Base-by-base conservation (phyloP, 2,329 filamentous ascomycete genomes). In the Phyllosticta capitalensis region DNA sequence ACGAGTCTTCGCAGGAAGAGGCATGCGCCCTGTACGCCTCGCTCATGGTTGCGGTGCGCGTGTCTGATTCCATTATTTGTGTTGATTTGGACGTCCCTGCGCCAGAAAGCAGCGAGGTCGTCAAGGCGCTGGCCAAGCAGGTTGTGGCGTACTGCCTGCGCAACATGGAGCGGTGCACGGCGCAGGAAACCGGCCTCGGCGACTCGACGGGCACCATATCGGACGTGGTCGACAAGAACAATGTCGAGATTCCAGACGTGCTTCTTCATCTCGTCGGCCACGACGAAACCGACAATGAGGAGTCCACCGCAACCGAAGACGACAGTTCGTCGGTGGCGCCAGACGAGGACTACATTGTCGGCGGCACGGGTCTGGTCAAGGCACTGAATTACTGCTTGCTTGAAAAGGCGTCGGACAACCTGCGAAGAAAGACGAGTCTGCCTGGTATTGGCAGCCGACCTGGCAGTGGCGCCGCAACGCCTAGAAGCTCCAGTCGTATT, bases 291-390 rank as follows among this genome's bases (percentile, higher is more conserved):
- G 38, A 45, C 38, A 45, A 17, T 17, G 72, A 81, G 68, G 65
- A 73, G 65, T 64, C 80, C 9, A 71, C 74, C 14, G 77, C 75
- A 54, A 72, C 83, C 21, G 84, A 87, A 52, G 82, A 86, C 21
- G 79, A 84, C 51, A n/a, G 17, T 7, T 45, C 38, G 38, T 84
- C 87, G 2, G 79, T 85, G 10, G 87, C 90, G 6, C 89, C 91
- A 0, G 90, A 96, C 64, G 88, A 95, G 61, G 90, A 96, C 71
- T 97, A 97, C 72, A 91, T 97, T 52, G 94, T 97, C 67, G 92
- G 92, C 20, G 92, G 92, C 17, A 96, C 91, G 0, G 94, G 92
- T 24, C 90, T 99, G 1, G 92, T 95, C 54, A 96, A 96, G 75
- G 94, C 94, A 4, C 79, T 99, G 52, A 86, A 90, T 58, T 95